Percentiles rank a stretch among this genome's conserved stretches.
Evolutionary conservation across 2,329 filamentous ascomycete species (phyloP).

Genomic region (Cordyceps farinosa): DNA sequence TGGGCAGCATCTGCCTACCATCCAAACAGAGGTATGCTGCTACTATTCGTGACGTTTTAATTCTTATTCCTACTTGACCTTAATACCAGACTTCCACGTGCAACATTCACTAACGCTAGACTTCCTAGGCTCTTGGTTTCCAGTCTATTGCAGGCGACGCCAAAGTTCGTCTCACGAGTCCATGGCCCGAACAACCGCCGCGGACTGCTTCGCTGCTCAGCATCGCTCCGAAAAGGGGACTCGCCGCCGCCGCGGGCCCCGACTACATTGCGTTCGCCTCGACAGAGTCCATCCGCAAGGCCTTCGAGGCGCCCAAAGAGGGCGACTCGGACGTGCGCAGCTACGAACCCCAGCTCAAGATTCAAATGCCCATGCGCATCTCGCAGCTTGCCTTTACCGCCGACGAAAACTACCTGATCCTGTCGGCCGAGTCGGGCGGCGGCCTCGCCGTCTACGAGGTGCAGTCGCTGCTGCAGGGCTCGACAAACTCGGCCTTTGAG

Average conservation of each 20-base stretch:
- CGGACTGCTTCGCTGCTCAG: constrained; percentile 79
- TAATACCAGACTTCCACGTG: too few relatives aligned
- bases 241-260: constrained; percentile 84
- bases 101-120: constrained; percentile 20
- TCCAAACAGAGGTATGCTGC: constrained; percentile 71
- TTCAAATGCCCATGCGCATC: constrained; percentile 70
- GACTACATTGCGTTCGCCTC: constrained; percentile 72
- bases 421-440: constrained; percentile 77
- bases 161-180: constrained; percentile 74
- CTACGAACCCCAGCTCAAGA: constrained; percentile 70
- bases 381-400: constrained; percentile 88
- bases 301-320: constrained; percentile 60
- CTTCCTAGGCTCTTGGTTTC: constrained; percentile 68
- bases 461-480: constrained; percentile 61
- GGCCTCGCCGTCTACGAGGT: constrained; percentile 83
- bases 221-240: constrained; percentile 72
- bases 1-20: constrained; percentile 69
- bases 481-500: constrained; percentile 67
- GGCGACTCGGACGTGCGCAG: constrained; percentile 62
- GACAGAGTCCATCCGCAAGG: constrained; percentile 73
- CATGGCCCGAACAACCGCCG: constrained; percentile 74
- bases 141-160: constrained; percentile 73
- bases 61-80: background rate
- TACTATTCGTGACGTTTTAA: constrained; percentile 2
- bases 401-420: constrained; percentile 79